phyloP scores from a whole-genome alignment of 768 basidiomycete genomes.

The Boletus reticulatus region DNA sequence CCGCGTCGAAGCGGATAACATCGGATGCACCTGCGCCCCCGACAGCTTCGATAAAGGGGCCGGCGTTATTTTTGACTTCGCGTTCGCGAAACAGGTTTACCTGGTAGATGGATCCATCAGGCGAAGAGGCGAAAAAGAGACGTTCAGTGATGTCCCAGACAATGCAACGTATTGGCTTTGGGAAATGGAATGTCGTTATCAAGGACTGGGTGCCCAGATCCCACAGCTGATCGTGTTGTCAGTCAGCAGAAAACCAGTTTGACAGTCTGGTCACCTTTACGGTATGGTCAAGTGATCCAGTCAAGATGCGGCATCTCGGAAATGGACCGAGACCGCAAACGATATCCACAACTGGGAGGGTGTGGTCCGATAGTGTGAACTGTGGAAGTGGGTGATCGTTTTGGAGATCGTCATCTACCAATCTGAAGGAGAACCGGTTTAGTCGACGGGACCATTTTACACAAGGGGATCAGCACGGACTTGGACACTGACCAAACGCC shows the following conservation, averaged over 20 bases:
- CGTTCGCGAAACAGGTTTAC: conserved; percentile 73
- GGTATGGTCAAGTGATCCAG: conserved; percentile 84
- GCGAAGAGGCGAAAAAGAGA: conserved; percentile 82
- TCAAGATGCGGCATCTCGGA: conserved; percentile 73
- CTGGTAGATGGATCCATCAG: conserved; percentile 73
- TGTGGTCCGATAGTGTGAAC: conserved; percentile 86
- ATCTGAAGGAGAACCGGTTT: conserved; percentile 40
- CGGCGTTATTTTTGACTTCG: conserved; percentile 48
- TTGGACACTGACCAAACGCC: conserved; percentile 88
- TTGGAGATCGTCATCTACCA: conserved; percentile 73
- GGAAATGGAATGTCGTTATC: conserved; percentile 86
- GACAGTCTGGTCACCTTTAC: conserved; percentile 64
- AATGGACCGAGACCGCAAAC: conserved; percentile 77
- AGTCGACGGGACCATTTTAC: conserved; percentile 11
- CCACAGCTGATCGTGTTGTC: conserved; percentile 59
- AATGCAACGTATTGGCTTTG: conserved; percentile 65
- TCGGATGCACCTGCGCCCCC: conserved; percentile 74
- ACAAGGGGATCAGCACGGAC: conserved; percentile 43
- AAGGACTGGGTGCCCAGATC: conserved; percentile 72
- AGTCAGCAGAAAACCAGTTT: conserved; percentile 11
- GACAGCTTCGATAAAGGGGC: conserved; percentile 58
- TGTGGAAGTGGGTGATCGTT: conserved; percentile 74
- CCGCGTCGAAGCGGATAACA: conserved; percentile 64
- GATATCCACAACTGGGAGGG: conserved; percentile 83
- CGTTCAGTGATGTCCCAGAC: conserved; percentile 86